Conservation (phyloP, 306 rosid species). For the Malus domestica region DNA sequence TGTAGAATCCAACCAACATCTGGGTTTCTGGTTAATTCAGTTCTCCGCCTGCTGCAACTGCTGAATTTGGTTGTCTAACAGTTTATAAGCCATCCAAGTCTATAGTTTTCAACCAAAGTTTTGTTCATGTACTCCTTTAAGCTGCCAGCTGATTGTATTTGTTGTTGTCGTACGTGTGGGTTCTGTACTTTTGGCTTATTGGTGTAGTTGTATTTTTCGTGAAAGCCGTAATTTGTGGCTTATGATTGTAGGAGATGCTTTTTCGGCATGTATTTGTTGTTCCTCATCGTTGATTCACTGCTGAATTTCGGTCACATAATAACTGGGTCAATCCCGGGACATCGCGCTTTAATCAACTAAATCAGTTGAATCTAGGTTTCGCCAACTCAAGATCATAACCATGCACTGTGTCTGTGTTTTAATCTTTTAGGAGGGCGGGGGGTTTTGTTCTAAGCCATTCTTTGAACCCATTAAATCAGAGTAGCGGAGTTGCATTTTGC, state of each 20-base stretch:
- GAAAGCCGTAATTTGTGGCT: slow-evolving; percentile 13
- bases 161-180: slow-evolving; percentile 1
- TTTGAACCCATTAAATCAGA: background rate
- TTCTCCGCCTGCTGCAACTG: slow-evolving; percentile 27
- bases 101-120: slow-evolving; percentile 17
- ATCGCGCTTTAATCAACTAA: background rate
- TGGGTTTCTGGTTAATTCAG: slow-evolving; percentile 30
- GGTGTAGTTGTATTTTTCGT: slow-evolving; percentile 15
- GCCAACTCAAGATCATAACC: background rate
- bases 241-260: background rate
- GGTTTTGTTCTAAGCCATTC: background rate
- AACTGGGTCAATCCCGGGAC: background rate
- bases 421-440: background rate
- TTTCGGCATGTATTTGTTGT: background rate
- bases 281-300: background rate
- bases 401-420: background rate
- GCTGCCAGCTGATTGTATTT: slow-evolving; percentile 12
- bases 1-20: slow-evolving; percentile 29
- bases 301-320: background rate
- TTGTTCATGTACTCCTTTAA: slow-evolving; percentile 17
- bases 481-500: background rate
- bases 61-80: slow-evolving; percentile 33
- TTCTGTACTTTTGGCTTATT: slow-evolving; percentile 21
- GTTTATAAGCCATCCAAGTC: slow-evolving; percentile 14
- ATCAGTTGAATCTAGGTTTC: background rate